Evolutionary conservation across 305 asterid species (phyloP).

Genomic region (Fraxinus albicans): DNA sequence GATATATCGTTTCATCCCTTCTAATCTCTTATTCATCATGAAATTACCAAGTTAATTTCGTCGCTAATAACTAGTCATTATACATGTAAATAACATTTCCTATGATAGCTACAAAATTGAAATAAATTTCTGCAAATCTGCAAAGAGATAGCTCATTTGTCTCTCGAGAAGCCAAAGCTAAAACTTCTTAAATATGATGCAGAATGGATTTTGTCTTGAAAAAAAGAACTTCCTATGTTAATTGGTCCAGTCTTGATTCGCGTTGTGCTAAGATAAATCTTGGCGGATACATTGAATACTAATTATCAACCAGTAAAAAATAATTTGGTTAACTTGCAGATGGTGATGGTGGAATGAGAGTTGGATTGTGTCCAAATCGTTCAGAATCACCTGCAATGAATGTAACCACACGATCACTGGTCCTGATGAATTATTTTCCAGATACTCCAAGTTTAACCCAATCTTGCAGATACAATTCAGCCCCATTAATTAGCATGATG

Average conservation of each 20-base stretch:
- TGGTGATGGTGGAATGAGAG: constrained; percentile 78
- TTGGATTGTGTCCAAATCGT: constrained; percentile 78
- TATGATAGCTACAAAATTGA: too few species aligned
- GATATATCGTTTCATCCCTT: neutral
- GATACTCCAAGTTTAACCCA: constrained; percentile 61
- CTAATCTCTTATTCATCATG: neutral
- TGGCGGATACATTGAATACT: neutral
- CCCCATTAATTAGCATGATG: constrained; percentile 66
- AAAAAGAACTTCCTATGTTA: too few species aligned
- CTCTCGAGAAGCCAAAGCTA: too few species aligned
- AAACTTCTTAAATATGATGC: too few species aligned
- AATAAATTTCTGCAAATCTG: too few species aligned
- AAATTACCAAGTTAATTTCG: too few species aligned
- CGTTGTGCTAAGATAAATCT: neutral
- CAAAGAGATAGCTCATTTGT: too few species aligned
- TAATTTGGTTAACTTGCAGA: constrained; percentile 42
- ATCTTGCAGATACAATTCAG: constrained; percentile 84
- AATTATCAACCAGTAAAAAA: neutral
- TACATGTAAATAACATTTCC: too few species aligned
- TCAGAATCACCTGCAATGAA: constrained; percentile 77
- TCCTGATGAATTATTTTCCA: constrained; percentile 78
- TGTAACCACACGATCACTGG: constrained; percentile 62
- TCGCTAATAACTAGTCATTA: too few species aligned
- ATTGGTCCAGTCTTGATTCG: too few species aligned
- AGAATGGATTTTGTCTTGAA: too few species aligned